Evolutionary conservation across 257 asterid species (phyloP).

Genomic region (Striga asiatica): DNA sequence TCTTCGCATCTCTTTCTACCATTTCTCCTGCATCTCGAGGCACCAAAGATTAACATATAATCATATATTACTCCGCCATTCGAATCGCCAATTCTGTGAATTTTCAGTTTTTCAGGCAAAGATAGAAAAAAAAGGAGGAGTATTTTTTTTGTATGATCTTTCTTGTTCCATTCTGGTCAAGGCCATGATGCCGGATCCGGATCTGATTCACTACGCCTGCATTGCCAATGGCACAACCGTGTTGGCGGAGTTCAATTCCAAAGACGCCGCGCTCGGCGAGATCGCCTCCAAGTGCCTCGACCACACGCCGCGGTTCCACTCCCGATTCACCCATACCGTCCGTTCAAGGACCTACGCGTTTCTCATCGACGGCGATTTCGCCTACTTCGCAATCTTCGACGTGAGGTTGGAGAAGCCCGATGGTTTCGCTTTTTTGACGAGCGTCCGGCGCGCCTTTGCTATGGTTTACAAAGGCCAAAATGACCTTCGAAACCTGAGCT

Average conservation of each 20-base stretch:
- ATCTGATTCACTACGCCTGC: conserved; percentile 53
- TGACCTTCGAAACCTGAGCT: conserved; percentile 18
- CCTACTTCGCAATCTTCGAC: conserved; percentile 47
- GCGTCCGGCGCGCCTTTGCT: conserved; percentile 36
- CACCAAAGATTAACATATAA: neutral
- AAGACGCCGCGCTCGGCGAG: conserved; percentile 54
- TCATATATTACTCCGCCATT: neutral
- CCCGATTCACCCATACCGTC: conserved; percentile 54
- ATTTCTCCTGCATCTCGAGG: neutral
- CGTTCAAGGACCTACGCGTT: conserved; percentile 43
- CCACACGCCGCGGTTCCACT: conserved; percentile 48
- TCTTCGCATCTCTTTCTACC: neutral
- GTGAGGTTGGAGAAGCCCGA: conserved; percentile 41
- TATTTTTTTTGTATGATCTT: neutral
- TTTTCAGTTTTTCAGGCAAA: neutral
- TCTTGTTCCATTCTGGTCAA: conserved; percentile 2
- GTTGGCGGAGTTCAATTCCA: conserved; percentile 66
- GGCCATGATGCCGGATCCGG: conserved; percentile 42
- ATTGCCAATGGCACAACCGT: conserved; percentile 47
- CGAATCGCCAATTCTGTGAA: neutral
- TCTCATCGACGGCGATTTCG: conserved; percentile 33
- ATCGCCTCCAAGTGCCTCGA: conserved; percentile 54
- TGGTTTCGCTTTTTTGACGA: conserved; percentile 32
- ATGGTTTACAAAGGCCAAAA: conserved; percentile 19
- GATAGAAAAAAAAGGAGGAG: neutral